phyloP scores from a whole-genome alignment of 1,284 basidiomycete species.

The Mycena sp. region DNA sequence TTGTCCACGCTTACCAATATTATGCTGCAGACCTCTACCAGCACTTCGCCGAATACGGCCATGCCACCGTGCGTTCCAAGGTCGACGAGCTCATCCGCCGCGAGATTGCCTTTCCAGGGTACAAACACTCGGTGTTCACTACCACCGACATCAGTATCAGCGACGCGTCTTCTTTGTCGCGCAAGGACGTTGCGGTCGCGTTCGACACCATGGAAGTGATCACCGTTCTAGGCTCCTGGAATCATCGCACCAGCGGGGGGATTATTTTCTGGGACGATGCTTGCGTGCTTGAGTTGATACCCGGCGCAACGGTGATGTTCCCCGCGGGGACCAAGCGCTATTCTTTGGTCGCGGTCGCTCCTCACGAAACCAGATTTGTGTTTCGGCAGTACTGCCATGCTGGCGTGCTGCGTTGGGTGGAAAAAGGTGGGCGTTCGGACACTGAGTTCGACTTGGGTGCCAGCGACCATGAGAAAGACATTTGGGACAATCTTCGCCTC shows the following conservation, averaged over 20 bases:
- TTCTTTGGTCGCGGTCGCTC: not conserved
- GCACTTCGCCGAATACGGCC: not conserved
- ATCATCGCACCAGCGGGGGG: not conserved
- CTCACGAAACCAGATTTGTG: not conserved
- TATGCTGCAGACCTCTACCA: not conserved
- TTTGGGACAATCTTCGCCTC: not conserved
- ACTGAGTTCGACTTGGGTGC: not conserved
- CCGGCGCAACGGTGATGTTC: slow-evolving; percentile 10
- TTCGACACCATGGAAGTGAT: slow-evolving; percentile 4
- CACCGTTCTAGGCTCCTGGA: not conserved
- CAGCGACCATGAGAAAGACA: not conserved
- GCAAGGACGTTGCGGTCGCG: not conserved
- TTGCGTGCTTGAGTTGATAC: not conserved
- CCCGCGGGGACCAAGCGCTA: slow-evolving; percentile 4
- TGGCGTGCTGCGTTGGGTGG: slow-evolving; percentile 5
- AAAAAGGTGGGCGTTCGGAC: slow-evolving; percentile 7
- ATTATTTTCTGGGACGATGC: not conserved
- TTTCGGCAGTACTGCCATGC: slow-evolving; percentile 19
- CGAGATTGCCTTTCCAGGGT: not conserved
- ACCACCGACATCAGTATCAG: not conserved
- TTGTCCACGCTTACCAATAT: not conserved
- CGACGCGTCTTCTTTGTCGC: not conserved
- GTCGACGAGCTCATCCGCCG: not conserved
- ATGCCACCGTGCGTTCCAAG: not conserved
- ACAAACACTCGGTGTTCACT: slow-evolving; percentile 5